These are phyloP conservation scores for Hypholoma sublateritium DNA, from an alignment of 768 basidiomycete genomes.

Conservation along the genomic window DNA sequence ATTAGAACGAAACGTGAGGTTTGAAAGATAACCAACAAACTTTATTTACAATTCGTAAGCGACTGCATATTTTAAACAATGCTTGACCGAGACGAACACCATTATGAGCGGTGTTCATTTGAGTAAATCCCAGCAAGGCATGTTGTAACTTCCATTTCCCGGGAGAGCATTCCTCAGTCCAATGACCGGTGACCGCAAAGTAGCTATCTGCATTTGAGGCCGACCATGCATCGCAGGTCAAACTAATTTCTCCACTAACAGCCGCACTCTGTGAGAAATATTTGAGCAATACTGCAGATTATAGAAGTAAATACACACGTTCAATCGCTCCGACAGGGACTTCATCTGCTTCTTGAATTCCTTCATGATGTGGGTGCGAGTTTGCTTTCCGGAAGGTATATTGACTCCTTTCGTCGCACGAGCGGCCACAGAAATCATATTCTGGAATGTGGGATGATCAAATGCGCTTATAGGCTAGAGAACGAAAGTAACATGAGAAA, in stretches of 20 bases:
- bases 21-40: no score
- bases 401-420: conserved; percentile 9
- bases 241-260: conserved; percentile 2
- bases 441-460: conserved; percentile 10
- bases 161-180: conserved; percentile 27
- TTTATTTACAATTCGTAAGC: conserved; percentile 27
- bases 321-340: background rate
- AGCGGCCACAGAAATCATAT: conserved; percentile 10
- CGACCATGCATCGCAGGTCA: conserved; percentile 39
- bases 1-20: no score
- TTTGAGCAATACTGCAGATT: background rate
- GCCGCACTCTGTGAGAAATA: conserved; percentile 1
- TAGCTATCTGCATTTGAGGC: conserved; percentile 35
- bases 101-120: conserved; percentile 35
- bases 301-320: conserved; percentile 3
- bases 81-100: conserved; percentile 34
- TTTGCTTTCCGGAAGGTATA: conserved; percentile 4
- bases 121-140: conserved; percentile 32
- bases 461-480: conserved; percentile 11
- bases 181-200: conserved; percentile 36
- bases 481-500: background rate
- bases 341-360: conserved; percentile 9
- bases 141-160: conserved; percentile 26
- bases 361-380: conserved; percentile 1
- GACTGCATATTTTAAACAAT: conserved; percentile 30